Evolutionary conservation across 2,329 filamentous ascomycete species (phyloP).

Genomic region (Penicillium janthinellum): DNA sequence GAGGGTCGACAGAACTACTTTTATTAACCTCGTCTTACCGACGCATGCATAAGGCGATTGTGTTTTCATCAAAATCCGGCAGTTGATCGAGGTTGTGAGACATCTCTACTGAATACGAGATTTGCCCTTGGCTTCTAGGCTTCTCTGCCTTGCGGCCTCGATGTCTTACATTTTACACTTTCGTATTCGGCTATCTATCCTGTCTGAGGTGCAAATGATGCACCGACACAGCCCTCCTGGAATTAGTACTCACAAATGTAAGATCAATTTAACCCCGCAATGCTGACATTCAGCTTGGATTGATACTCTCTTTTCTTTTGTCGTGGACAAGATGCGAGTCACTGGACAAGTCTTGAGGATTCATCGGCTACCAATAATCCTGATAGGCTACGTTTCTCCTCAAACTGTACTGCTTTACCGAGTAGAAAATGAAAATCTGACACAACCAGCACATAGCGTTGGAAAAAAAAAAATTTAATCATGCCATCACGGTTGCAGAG

Average conservation of each 20-base stretch:
- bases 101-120: constrained; percentile 1
- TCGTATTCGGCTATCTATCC: not conserved
- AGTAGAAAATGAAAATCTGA: too few species aligned
- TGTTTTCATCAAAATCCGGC: not conserved
- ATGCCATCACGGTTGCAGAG: too few species aligned
- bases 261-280: not conserved
- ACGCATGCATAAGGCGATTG: not conserved
- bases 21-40: not conserved
- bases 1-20: not conserved
- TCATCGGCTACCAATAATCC: too few species aligned
- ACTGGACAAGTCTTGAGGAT: not conserved
- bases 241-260: not conserved
- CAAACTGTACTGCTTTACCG: too few species aligned
- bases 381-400: too few species aligned
- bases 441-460: too few species aligned
- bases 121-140: not conserved
- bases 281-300: not conserved
- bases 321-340: not conserved
- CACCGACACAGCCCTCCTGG: not conserved
- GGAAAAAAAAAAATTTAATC: too few species aligned
- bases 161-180: not conserved
- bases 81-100: not conserved
- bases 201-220: not conserved
- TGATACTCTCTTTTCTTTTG: not conserved
- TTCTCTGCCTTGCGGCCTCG: not conserved